phyloP scores from a whole-genome alignment of 2,329 filamentous ascomycete species.

The Plenodomus lindquistii region DNA sequence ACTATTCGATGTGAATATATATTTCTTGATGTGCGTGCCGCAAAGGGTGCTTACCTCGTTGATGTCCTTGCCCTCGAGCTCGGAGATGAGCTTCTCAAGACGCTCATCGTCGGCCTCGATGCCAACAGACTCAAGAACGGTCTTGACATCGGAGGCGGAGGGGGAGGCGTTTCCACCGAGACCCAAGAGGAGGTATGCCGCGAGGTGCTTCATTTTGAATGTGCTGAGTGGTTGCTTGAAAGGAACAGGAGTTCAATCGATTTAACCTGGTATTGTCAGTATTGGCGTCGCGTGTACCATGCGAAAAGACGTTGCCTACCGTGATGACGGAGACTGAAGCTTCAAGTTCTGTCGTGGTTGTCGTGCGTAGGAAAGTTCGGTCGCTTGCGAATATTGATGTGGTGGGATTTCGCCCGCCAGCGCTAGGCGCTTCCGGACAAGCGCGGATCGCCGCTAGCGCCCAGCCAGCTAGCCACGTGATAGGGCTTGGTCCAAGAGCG shows the following conservation, averaged over 20 bases:
- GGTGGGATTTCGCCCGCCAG: slow-evolving; percentile 13
- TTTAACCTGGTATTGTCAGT: slow-evolving; percentile 57
- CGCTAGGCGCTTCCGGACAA: slow-evolving; percentile 5
- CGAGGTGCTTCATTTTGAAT: slow-evolving; percentile 98
- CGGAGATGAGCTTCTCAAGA: slow-evolving; percentile 81
- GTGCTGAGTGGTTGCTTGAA: slow-evolving; percentile 21
- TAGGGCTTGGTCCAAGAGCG: slow-evolving; percentile 10
- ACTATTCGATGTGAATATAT: slow-evolving; percentile 56
- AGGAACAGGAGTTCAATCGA: slow-evolving; percentile 95
- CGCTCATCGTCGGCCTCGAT: slow-evolving; percentile 89
- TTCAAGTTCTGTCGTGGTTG: slow-evolving; percentile 73
- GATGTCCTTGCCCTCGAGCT: slow-evolving; percentile 91
- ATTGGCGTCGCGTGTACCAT: neutral
- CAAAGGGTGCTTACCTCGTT: slow-evolving; percentile 70
- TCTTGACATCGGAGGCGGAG: slow-evolving; percentile 76
- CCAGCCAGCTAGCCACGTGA: slow-evolving; percentile 22
- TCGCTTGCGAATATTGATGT: slow-evolving; percentile 21
- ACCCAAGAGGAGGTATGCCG: slow-evolving; percentile 95
- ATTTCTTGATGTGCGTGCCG: slow-evolving; percentile 11
- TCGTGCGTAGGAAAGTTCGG: slow-evolving; percentile 35
- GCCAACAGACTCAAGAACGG: slow-evolving; percentile 89
- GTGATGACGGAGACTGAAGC: slow-evolving; percentile 99
- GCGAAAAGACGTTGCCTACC: slow-evolving; percentile 56
- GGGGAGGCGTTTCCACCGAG: slow-evolving; percentile 91
- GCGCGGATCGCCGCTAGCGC: slow-evolving; percentile 9